Percentiles rank a stretch among this genome's conserved stretches.
These are phyloP conservation scores for Orbilia ellipsospora DNA, from an alignment of 2,329 filamentous ascomycete species.

Conservation along the genomic window DNA sequence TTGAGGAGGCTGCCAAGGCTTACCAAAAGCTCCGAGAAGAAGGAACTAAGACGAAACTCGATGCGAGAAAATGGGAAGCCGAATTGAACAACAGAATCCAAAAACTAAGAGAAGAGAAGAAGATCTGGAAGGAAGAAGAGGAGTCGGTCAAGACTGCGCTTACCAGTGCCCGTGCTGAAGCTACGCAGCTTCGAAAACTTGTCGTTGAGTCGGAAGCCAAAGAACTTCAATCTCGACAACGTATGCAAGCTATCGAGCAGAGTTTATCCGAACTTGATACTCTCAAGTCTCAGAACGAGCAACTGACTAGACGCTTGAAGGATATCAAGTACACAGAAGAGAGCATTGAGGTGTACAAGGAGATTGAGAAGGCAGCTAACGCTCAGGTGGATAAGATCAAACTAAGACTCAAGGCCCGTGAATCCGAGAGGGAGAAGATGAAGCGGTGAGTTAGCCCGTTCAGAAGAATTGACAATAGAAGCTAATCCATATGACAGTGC, in stretches of 20 bases:
- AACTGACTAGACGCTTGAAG: slow-evolving; percentile 71
- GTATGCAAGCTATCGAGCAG: slow-evolving; percentile 72
- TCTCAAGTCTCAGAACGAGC: slow-evolving; percentile 70
- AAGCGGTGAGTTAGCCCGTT: slow-evolving; percentile 58
- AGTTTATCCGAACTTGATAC: slow-evolving; percentile 71
- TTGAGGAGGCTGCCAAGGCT: slow-evolving; percentile 77
- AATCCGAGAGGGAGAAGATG: slow-evolving; percentile 66
- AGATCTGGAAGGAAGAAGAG: slow-evolving; percentile 71
- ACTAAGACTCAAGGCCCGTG: slow-evolving; percentile 69
- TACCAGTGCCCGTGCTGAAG: slow-evolving; percentile 70
- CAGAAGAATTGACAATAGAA: neutral
- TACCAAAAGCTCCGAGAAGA: slow-evolving; percentile 78
- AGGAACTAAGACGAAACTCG: slow-evolving; percentile 75
- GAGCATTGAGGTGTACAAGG: slow-evolving; percentile 69
- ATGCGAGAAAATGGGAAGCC: slow-evolving; percentile 81
- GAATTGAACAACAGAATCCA: slow-evolving; percentile 76
- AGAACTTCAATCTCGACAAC: slow-evolving; percentile 73
- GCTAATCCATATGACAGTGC: slow-evolving; percentile 60
- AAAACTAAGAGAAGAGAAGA: slow-evolving; percentile 75
- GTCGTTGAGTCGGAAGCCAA: slow-evolving; percentile 76
- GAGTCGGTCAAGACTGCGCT: slow-evolving; percentile 71
- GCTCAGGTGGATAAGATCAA: slow-evolving; percentile 71
- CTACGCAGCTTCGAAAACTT: slow-evolving; percentile 73
- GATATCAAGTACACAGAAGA: slow-evolving; percentile 74
- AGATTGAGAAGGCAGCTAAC: slow-evolving; percentile 71